A percentile compares a stretch with the other conserved stretches of the same genome.
Evolutionary conservation across 2,329 filamentous ascomycete genomes (phyloP).

Genomic region (Malbranchea zuffiana): DNA sequence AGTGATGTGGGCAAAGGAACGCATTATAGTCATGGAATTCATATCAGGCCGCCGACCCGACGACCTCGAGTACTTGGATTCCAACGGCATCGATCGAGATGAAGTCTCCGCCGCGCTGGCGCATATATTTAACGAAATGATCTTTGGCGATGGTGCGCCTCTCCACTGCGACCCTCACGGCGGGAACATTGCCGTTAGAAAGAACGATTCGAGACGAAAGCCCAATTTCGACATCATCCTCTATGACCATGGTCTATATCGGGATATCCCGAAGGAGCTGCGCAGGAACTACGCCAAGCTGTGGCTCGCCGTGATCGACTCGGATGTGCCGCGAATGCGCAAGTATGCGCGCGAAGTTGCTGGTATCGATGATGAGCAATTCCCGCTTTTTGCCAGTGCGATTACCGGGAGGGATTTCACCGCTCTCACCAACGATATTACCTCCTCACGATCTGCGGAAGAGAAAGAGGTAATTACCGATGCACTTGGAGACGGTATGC

Average conservation of each 20-base stretch:
- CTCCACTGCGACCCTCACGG: conserved; percentile 96
- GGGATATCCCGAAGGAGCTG: conserved; percentile 70
- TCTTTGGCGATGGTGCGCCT: conserved; percentile 79
- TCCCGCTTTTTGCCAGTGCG: conserved; percentile 87
- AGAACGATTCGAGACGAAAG: conserved; percentile 51
- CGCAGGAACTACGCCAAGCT: conserved; percentile 88
- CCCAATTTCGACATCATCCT: conserved; percentile 91
- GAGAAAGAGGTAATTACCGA: conserved; percentile 83
- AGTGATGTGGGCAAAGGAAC: conserved; percentile 78
- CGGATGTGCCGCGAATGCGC: conserved; percentile 75
- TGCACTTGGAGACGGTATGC: conserved; percentile 74
- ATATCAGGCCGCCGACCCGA: conserved; percentile 78
- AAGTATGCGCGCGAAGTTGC: conserved; percentile 82
- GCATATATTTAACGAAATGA: conserved; percentile 98
- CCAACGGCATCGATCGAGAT: conserved; percentile 79
- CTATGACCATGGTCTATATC: conserved; percentile 94
- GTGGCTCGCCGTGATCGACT: conserved; percentile 91
- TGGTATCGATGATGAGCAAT: conserved; percentile 77
- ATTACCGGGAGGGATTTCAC: conserved; percentile 90
- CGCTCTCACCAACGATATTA: conserved; percentile 52
- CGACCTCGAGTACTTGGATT: conserved; percentile 76
- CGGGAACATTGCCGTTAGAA: conserved; percentile 85
- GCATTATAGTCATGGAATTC: conserved; percentile 92
- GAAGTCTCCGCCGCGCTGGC: conserved; percentile 87
- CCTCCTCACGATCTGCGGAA: conserved; percentile 50